These are phyloP conservation scores for Monosporozyma aerobia DNA, from an alignment of 805 yeast genomes.

Conservation along the genomic window DNA sequence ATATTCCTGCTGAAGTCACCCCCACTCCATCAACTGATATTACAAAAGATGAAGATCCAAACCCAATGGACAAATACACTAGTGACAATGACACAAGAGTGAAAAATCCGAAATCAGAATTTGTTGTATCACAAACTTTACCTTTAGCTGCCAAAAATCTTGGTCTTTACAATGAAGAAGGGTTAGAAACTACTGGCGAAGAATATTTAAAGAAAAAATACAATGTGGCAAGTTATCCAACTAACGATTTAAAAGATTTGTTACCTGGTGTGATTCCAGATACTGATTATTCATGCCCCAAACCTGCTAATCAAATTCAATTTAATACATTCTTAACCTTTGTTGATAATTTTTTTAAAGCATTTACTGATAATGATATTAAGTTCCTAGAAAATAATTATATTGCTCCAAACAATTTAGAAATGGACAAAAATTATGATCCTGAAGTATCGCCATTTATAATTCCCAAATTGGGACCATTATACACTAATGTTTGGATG, in stretches of 20 bases:
- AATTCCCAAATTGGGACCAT: conserved; percentile 78
- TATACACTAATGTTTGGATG: conserved; percentile 78
- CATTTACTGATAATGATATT: conserved; percentile 71
- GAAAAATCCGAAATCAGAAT: conserved; percentile 68
- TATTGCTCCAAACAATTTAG: conserved; percentile 42
- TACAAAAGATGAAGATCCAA: neutral
- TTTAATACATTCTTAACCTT: conserved; percentile 79
- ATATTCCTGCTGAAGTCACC: neutral
- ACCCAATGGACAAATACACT: conserved; percentile 6
- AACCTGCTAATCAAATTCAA: conserved; percentile 86
- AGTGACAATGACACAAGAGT: conserved; percentile 49
- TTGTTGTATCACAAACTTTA: conserved; percentile 59
- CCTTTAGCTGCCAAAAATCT: conserved; percentile 56
- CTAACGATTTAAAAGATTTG: conserved; percentile 58
- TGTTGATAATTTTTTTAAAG: conserved; percentile 76
- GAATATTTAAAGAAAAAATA: conserved; percentile 67
- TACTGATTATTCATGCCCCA: conserved; percentile 72
- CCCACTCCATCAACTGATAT: neutral
- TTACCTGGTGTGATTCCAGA: conserved; percentile 87
- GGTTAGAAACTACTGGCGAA: conserved; percentile 56
- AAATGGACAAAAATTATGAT: conserved; percentile 40
- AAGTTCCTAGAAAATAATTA: conserved; percentile 57
- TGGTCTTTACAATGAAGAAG: conserved; percentile 58
- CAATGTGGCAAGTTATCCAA: conserved; percentile 88
- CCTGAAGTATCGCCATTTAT: conserved; percentile 63